These are phyloP conservation scores for Flueggea neowawraea DNA, from an alignment of 441 rosid genomes.

Conservation along the genomic window DNA sequence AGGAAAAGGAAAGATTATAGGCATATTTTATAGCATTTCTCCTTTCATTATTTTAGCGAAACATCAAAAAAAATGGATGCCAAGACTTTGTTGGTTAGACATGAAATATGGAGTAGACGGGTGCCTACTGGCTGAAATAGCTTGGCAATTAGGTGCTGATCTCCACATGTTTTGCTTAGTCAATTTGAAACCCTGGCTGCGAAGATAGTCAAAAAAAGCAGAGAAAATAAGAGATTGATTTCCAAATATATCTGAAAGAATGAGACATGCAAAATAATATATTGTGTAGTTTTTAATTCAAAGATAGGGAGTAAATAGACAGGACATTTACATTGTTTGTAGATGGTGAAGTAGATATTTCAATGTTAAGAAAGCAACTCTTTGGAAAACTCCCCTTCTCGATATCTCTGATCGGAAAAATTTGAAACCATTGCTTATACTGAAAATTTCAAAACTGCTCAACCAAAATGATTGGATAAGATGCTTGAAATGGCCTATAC, in stretches of 20 bases:
- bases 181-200: conserved; percentile 74
- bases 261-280: neutral
- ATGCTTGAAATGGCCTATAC: too few species aligned
- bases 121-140: conserved; percentile 78
- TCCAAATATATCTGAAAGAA: neutral
- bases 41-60: too few species aligned
- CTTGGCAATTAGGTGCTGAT: conserved; percentile 68
- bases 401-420: conserved; percentile 78
- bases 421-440: too few species aligned
- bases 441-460: too few species aligned
- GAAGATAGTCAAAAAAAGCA: neutral
- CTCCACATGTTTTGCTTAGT: conserved; percentile 87
- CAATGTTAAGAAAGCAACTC: conserved; percentile 66
- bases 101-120: conserved; percentile 70
- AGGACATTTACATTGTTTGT: conserved; percentile 61
- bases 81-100: conserved; percentile 95
- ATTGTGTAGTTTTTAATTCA: too few species aligned
- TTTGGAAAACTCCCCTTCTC: conserved; percentile 74
- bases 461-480: too few species aligned
- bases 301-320: too few species aligned
- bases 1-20: too few species aligned
- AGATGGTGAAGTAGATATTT: conserved; percentile 81
- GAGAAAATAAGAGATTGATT: neutral
- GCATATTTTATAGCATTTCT: too few species aligned
- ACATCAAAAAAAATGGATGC: conserved; percentile 81